Evolutionary conservation across 768 basidiomycete genomes (phyloP).

Genomic region (Clitopilus passeckerianus): DNA sequence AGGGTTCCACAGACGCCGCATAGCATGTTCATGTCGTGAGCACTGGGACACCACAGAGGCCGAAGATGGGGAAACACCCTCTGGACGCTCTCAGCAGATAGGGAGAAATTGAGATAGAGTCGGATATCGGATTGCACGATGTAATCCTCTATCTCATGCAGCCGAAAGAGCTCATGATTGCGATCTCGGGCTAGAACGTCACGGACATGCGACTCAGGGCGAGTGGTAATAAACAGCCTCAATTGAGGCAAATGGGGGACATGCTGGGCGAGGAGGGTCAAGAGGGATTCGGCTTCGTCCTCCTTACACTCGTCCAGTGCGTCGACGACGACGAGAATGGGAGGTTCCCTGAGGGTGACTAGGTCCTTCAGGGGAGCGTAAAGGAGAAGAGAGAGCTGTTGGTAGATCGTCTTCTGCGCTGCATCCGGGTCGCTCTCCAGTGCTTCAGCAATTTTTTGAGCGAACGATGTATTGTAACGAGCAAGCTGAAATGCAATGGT

Average conservation of each 20-base stretch:
- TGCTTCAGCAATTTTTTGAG: neutral
- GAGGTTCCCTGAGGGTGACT: neutral
- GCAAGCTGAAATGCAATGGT: neutral
- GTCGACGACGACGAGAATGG: conserved; percentile 1
- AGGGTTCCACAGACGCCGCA: neutral
- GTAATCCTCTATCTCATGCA: conserved; percentile 1
- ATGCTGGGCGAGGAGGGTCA: neutral
- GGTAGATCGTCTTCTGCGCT: neutral
- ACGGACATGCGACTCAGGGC: neutral
- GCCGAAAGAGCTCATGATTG: neutral
- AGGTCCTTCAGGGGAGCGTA: neutral
- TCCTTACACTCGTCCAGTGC: conserved; percentile 2
- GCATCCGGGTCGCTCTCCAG: neutral
- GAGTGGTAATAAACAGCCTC: neutral
- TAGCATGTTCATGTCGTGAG: neutral
- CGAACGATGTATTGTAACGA: neutral
- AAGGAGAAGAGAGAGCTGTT: neutral
- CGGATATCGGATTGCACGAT: conserved; percentile 1
- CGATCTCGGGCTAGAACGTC: neutral
- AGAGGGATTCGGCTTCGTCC: neutral
- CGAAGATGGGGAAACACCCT: neutral
- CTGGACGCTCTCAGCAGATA: neutral
- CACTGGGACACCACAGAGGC: neutral
- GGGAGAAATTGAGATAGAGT: neutral
- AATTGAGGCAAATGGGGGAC: neutral